Conservation (phyloP, 805 yeast genomes). For the Tetrapisispora fleetii region DNA sequence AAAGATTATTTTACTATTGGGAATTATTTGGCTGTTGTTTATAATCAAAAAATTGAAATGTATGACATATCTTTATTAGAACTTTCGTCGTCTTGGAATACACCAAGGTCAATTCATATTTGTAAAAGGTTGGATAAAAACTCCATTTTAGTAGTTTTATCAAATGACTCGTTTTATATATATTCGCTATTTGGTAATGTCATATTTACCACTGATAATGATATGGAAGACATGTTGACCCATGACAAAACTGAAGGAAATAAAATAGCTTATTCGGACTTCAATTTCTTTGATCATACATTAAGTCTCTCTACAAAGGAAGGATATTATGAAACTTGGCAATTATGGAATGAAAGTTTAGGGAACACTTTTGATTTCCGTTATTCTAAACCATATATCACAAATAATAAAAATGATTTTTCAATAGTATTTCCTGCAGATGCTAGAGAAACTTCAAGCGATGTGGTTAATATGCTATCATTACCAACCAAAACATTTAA, state of each 20-base stretch:
- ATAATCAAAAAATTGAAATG: background rate
- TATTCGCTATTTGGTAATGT: conserved; percentile 22
- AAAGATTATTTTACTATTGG: background rate
- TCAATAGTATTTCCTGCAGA: conserved; percentile 20
- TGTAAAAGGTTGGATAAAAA: conserved; percentile 15
- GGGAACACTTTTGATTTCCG: conserved; percentile 18
- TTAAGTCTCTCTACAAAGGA: conserved; percentile 11
- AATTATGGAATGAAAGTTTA: conserved; percentile 19
- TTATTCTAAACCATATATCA: conserved; percentile 12
- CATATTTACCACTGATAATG: conserved; percentile 17
- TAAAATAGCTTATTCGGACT: conserved; percentile 9
- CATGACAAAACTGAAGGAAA: background rate
- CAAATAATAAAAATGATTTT: conserved; percentile 21
- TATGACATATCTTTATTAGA: background rate
- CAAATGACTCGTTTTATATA: conserved; percentile 15
- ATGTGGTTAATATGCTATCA: conserved; percentile 16
- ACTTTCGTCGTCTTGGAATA: background rate
- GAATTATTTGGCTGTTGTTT: background rate
- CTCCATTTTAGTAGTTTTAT: conserved; percentile 13
- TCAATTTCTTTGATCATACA: conserved; percentile 10
- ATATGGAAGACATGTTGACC: conserved; percentile 5
- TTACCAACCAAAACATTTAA: conserved; percentile 28
- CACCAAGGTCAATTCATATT: conserved; percentile 7
- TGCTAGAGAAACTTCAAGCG: conserved; percentile 13
- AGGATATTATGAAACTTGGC: conserved; percentile 23